Evolutionary conservation across 2,329 filamentous ascomycete species (phyloP).

Genomic region (Apiospora koreana): DNA sequence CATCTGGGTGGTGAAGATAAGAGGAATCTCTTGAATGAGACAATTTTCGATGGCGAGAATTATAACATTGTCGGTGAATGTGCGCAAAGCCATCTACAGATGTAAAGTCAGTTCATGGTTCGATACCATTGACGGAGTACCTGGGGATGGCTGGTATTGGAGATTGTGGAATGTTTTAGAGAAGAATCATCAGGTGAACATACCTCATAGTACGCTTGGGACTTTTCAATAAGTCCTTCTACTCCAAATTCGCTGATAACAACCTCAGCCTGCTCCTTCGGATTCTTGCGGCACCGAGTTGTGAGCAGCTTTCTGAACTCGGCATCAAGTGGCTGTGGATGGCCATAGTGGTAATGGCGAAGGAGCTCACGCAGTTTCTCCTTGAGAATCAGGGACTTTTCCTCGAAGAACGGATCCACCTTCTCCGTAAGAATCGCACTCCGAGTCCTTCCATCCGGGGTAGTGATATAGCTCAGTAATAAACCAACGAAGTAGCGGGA

Average conservation of each 20-base stretch:
- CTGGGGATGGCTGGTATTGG: conserved; percentile 10
- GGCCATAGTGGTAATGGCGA: background rate
- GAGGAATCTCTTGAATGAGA: conserved; percentile 41
- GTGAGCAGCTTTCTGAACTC: background rate
- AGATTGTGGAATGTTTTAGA: no score
- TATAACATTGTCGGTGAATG: conserved; percentile 49
- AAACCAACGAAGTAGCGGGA: no score
- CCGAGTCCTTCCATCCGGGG: no score
- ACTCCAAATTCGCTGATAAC: conserved; percentile 14
- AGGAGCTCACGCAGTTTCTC: background rate
- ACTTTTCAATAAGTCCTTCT: conserved; percentile 18
- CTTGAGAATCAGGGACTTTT: background rate
- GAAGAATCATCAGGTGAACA: conserved; percentile 19
- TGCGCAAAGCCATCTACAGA: conserved; percentile 40
- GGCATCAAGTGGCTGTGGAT: background rate
- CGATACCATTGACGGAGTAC: background rate
- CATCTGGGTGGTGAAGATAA: conserved; percentile 40
- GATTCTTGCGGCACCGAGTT: background rate
- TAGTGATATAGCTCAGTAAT: no score
- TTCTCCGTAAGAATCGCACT: background rate
- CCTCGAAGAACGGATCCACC: background rate
- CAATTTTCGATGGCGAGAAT: conserved; percentile 50
- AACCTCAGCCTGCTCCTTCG: background rate
- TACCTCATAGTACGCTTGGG: conserved; percentile 17
- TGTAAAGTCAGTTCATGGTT: background rate